Evolutionary conservation across 495 filamentous ascomycete species (phyloP).

Genomic region (Penicillium lagena): DNA sequence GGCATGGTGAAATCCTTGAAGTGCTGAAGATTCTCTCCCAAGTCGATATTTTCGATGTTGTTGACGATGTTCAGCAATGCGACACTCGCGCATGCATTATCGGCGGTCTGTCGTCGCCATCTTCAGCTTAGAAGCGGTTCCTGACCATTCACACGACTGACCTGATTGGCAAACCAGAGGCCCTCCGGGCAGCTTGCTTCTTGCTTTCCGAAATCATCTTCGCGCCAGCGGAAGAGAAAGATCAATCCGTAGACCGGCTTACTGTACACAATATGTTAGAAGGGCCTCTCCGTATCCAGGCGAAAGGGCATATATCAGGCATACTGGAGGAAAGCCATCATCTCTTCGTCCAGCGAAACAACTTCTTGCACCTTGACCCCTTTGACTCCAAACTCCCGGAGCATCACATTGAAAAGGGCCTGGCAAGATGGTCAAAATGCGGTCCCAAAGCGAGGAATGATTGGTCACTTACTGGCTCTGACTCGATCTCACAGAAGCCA

Average conservation of each 20-base stretch:
- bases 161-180: constrained; percentile 95
- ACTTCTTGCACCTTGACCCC: constrained; percentile 74
- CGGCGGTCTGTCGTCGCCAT: constrained; percentile 48
- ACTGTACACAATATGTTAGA: constrained; percentile 25
- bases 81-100: constrained; percentile 82
- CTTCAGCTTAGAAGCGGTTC: constrained; percentile 4
- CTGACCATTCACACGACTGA: constrained; percentile 18
- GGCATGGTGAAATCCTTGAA: constrained; percentile 67
- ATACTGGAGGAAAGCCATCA: constrained; percentile 60
- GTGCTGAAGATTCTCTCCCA: constrained; percentile 58
- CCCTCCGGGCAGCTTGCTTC: constrained; percentile 56
- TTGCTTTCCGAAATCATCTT: constrained; percentile 51
- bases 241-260: constrained; percentile 76
- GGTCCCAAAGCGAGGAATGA: background rate
- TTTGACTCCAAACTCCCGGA: constrained; percentile 68
- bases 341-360: constrained; percentile 63
- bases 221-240: constrained; percentile 70
- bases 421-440: constrained; percentile 19
- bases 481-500: constrained; percentile 86
- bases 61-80: constrained; percentile 88
- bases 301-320: constrained; percentile 1
- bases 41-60: constrained; percentile 58
- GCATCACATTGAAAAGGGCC: constrained; percentile 80
- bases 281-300: background rate
- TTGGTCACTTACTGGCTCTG: constrained; percentile 64